A percentile compares a stretch with the other conserved stretches of the same genome.
Evolutionary conservation across 768 basidiomycete genomes (phyloP).

Genomic region (Leccinum disarticulatum): DNA sequence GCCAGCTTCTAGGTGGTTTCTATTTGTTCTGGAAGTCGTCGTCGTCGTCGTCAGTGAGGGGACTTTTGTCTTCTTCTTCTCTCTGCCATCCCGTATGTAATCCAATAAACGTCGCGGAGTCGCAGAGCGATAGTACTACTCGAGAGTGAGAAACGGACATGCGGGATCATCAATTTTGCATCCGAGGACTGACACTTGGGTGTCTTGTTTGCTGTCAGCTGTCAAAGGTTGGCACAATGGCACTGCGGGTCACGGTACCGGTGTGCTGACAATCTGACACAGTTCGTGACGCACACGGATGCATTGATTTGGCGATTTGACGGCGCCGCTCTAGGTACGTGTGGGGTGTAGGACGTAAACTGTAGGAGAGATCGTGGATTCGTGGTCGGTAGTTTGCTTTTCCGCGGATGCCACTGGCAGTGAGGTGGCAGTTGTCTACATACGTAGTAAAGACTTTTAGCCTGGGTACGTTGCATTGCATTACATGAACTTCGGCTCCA

Average conservation of each 20-base stretch:
- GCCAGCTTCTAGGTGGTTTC: neutral
- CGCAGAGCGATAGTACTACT: neutral
- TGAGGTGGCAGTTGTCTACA: neutral
- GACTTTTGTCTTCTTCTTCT: neutral
- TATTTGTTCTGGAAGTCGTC: neutral
- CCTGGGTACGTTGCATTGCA: no score
- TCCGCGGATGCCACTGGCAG: neutral
- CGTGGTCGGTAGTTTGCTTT: neutral
- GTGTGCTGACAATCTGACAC: neutral
- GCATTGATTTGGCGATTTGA: neutral
- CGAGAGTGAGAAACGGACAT: neutral
- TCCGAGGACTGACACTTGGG: neutral
- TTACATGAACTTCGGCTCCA: no score
- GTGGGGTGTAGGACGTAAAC: neutral
- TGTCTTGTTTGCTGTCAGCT: neutral
- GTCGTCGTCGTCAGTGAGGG: neutral
- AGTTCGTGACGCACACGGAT: neutral
- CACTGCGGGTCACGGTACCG: neutral
- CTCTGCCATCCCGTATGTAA: neutral
- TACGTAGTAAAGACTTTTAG: no score
- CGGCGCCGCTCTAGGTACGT: neutral
- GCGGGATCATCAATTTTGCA: neutral
- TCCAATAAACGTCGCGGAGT: neutral
- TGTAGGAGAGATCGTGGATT: neutral
- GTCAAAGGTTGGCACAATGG: neutral